These are phyloP conservation scores for Phialophora verrucosa DNA, from an alignment of 2,329 filamentous ascomycete genomes.

Conservation along the genomic window DNA sequence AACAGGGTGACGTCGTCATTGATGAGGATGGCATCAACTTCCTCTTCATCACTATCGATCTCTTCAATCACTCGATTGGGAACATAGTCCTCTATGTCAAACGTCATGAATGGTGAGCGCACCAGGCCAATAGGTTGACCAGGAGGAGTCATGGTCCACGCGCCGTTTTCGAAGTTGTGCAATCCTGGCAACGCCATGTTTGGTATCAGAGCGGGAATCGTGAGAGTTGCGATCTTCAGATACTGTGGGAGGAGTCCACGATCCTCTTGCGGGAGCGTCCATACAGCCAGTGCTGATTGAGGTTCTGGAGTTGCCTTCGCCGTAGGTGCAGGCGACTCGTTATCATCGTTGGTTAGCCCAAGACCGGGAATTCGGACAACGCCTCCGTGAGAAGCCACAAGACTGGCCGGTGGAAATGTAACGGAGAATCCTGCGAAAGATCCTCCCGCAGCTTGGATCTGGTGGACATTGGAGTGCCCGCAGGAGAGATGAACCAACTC, in stretches of 20 bases:
- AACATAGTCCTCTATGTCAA: background rate
- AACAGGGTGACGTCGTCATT: background rate
- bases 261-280: background rate
- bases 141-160: constrained; percentile 1
- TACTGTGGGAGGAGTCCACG: background rate
- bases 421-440: no score
- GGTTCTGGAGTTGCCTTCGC: background rate
- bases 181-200: background rate
- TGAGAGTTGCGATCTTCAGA: background rate
- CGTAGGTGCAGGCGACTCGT: background rate
- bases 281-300: background rate
- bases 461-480: background rate
- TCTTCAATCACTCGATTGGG: constrained; percentile 5
- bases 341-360: background rate
- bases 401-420: background rate
- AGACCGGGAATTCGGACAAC: background rate
- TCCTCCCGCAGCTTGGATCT: background rate
- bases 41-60: background rate
- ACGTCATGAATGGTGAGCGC: background rate
- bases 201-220: background rate
- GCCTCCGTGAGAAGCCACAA: background rate
- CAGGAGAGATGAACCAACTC: background rate
- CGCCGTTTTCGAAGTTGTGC: constrained; percentile 3
- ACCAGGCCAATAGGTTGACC: constrained; percentile 5
- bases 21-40: background rate